Evolutionary conservation across 805 yeast genomes (phyloP).

Genomic region (Cyberlindnera nakhonratchasimensis): DNA sequence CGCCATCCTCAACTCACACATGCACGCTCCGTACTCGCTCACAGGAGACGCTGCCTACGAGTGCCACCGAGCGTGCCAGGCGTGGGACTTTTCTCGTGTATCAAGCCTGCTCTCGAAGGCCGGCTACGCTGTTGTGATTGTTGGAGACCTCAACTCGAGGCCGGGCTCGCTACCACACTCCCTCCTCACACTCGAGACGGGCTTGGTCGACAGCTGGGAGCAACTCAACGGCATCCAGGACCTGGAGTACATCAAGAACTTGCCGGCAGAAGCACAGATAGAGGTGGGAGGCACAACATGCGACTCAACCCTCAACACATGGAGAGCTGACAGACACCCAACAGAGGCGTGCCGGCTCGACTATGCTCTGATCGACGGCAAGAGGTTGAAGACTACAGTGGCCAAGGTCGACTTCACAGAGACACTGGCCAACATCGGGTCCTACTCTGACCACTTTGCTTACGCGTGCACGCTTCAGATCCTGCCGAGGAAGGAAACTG

Average conservation of each 20-base stretch:
- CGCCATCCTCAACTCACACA: constrained; percentile 85
- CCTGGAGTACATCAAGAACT: constrained; percentile 37
- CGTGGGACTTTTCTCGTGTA: constrained; percentile 86
- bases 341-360: constrained; percentile 72
- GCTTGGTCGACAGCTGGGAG: constrained; percentile 81
- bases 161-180: constrained; percentile 84
- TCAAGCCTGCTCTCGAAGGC: constrained; percentile 58
- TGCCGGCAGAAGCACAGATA: constrained; percentile 63
- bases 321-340: constrained; percentile 50
- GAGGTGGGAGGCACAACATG: constrained; percentile 80
- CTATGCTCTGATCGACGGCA: constrained; percentile 74
- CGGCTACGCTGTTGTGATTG: constrained; percentile 83
- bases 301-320: constrained; percentile 82
- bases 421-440: constrained; percentile 58
- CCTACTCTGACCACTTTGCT: constrained; percentile 93
- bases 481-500: constrained; percentile 3
- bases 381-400: constrained; percentile 47
- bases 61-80: constrained; percentile 91
- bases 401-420: constrained; percentile 78
- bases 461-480: constrained; percentile 46
- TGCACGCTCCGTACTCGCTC: constrained; percentile 93
- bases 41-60: constrained; percentile 85
- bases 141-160: constrained; percentile 88
- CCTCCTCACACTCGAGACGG: constrained; percentile 66
- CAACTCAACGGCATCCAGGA: constrained; percentile 50